These are phyloP conservation scores for Gastrolobium bilobum DNA, from an alignment of 306 rosid genomes.

Conservation along the genomic window DNA sequence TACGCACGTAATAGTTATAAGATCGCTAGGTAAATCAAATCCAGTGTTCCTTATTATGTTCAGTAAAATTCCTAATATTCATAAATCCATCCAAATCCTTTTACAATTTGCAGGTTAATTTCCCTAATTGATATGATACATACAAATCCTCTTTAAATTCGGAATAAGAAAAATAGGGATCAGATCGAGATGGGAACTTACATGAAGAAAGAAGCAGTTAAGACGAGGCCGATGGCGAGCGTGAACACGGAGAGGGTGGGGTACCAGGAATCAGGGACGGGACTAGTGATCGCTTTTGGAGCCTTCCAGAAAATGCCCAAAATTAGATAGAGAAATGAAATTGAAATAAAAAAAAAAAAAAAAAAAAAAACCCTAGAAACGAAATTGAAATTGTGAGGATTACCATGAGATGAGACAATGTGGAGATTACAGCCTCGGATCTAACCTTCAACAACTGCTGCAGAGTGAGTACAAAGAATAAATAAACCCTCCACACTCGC, in stretches of 20 bases:
- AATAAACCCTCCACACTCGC: conserved; percentile 1
- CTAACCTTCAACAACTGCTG: conserved; percentile 30
- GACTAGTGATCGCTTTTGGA: conserved; percentile 88
- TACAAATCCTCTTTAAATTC: background rate
- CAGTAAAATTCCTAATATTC: background rate
- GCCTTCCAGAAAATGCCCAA: conserved; percentile 54
- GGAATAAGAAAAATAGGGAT: background rate
- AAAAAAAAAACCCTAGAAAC: background rate
- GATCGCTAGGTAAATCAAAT: background rate
- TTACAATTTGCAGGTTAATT: conserved; percentile 13
- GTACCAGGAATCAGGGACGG: conserved; percentile 84
- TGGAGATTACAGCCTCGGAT: conserved; percentile 38
- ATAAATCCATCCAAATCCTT: background rate
- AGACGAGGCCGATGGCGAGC: conserved; percentile 82
- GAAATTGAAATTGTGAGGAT: conserved; percentile 28
- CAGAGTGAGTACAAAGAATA: background rate
- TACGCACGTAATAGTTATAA: background rate
- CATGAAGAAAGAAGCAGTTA: conserved; percentile 97
- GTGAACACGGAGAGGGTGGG: conserved; percentile 83
- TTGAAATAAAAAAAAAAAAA: background rate
- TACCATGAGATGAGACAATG: conserved; percentile 49
- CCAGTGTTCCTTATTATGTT: background rate
- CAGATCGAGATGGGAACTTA: conserved; percentile 63
- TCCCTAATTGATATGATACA: background rate
- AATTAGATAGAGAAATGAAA: conserved; percentile 36